Evolutionary conservation across 1,139 yeast genomes (phyloP).

Genomic region (Schizosaccharomyces versatilis): DNA sequence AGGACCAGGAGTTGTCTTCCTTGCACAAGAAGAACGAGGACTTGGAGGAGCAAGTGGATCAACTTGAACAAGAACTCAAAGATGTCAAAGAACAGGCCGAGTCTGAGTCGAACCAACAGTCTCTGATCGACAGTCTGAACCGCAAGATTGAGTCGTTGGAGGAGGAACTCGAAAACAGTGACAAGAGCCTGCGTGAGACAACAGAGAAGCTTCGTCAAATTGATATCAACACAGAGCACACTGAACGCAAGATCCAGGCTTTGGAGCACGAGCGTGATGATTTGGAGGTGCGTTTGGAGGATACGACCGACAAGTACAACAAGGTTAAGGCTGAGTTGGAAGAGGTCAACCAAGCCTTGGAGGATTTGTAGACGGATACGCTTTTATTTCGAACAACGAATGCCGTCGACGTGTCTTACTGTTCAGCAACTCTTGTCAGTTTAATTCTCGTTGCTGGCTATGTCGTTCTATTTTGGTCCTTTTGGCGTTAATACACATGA

Average conservation of each 20-base stretch:
- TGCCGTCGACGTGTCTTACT: no score
- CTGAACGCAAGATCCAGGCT: slow-evolving; percentile 83
- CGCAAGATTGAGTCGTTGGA: slow-evolving; percentile 84
- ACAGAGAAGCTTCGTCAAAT: slow-evolving; percentile 87
- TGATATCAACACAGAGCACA: slow-evolving; percentile 89
- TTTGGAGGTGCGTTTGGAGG: slow-evolving; percentile 81
- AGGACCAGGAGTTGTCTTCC: slow-evolving; percentile 87
- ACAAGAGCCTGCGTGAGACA: slow-evolving; percentile 76
- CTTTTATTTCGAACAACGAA: background rate
- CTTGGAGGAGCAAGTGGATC: slow-evolving; percentile 77
- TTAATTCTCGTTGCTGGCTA: no score
- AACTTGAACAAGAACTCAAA: slow-evolving; percentile 55
- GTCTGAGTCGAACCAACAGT: slow-evolving; percentile 81
- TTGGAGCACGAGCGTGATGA: slow-evolving; percentile 83
- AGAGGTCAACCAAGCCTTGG: slow-evolving; percentile 84
- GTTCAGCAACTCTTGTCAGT: no score
- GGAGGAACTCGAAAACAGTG: slow-evolving; percentile 83
- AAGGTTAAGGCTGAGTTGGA: slow-evolving; percentile 77
- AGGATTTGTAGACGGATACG: slow-evolving; percentile 18
- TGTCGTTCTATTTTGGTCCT: no score
- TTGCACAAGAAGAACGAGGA: slow-evolving; percentile 79
- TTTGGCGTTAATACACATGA: no score
- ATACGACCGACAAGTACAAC: slow-evolving; percentile 56
- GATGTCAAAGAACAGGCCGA: slow-evolving; percentile 48
- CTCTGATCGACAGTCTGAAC: slow-evolving; percentile 73